Conservation (phyloP, 129 eudicot species). For the Helianthus tuberosus region DNA sequence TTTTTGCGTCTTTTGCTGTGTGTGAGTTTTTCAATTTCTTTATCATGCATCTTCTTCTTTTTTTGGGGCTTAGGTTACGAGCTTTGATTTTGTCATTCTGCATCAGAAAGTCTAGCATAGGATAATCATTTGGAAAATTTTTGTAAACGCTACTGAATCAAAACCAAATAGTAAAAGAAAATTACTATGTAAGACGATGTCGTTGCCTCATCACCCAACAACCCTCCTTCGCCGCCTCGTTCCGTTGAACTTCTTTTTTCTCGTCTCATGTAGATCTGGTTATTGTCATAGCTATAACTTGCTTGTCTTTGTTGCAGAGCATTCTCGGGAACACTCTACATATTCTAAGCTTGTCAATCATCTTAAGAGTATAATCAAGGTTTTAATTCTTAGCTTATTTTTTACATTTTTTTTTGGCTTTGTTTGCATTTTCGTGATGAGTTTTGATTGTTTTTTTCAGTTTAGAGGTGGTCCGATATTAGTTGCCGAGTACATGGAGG, state of each 20-base stretch:
- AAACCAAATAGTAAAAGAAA: too few relatives aligned
- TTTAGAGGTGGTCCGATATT: constrained; percentile 97
- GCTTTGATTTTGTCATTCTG: too few relatives aligned
- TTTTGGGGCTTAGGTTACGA: too few relatives aligned
- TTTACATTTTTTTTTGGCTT: neutral
- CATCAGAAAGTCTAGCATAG: too few relatives aligned
- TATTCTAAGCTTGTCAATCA: constrained; percentile 47
- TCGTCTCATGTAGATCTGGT: constrained; percentile 23
- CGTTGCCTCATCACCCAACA: constrained; percentile 26
- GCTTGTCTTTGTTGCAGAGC: constrained; percentile 57
- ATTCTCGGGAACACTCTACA: constrained; percentile 62
- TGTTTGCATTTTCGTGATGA: constrained; percentile 11
- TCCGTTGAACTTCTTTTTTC: constrained; percentile 43
- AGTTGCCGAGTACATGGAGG: constrained; percentile 98
- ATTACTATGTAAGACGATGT: constrained; percentile 37
- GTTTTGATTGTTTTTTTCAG: constrained; percentile 40
- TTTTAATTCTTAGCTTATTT: constrained; percentile 5
- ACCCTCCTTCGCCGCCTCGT: constrained; percentile 12
- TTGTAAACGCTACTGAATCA: too few relatives aligned
- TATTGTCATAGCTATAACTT: constrained; percentile 12
- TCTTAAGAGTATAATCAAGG: constrained; percentile 88
- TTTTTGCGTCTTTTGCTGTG: too few relatives aligned
- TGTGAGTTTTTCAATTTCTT: too few relatives aligned
- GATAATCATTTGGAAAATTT: too few relatives aligned
- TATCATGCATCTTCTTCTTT: too few relatives aligned